Evolutionary conservation across 495 filamentous ascomycete species (phyloP), one percentile per base, ranked within the genome.

Genomic region (Daldinia caldariorum): DNA sequence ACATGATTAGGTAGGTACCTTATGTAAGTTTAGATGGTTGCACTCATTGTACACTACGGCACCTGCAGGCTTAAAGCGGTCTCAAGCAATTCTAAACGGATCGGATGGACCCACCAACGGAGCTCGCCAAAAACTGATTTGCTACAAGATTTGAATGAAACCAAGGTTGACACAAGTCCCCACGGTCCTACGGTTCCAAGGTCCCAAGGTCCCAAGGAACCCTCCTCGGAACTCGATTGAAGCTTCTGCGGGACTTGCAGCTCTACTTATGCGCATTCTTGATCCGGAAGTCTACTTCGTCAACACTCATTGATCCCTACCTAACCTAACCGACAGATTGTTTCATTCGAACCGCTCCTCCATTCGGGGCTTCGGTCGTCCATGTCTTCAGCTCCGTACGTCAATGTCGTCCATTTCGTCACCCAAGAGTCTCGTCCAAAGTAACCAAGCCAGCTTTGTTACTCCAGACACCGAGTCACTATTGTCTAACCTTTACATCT

Each of bases 311-410:
- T 63, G 16, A 41, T 35, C 63, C 47, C 56, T 63, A 66, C 39
- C n/a, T n/a, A n/a, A n/a, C n/a, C n/a, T n/a, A n/a, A n/a, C n/a
- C 16, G 61, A 63, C 60, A 38, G 58, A 63, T 53, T 49, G 12
- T 51, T 50, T 43, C 35, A 34, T 14, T 66, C 59, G 56, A 65
- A n/a, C 47, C 31, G 67, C 71, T 70, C 67, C 71, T 70, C 67
- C 66, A 31, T 63, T 51, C 31, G 62, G 71, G 59, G 67, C 69
- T 49, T 63, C 59, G 60, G 63, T 62, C 26, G 37, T 20, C 63
- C 26, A 77, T 77, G 75, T 71, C 75, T 63, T 63, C 75, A 58
- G 75, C 67, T 59, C 75, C 75, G 75, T 77, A 77, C 63, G 75
- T 73, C 45, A 29, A 53, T 53, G 32, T 32, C 26, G 22, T 53